Conservation (phyloP, 2,329 filamentous ascomycete species). For the Gnomoniopsis sp. region DNA sequence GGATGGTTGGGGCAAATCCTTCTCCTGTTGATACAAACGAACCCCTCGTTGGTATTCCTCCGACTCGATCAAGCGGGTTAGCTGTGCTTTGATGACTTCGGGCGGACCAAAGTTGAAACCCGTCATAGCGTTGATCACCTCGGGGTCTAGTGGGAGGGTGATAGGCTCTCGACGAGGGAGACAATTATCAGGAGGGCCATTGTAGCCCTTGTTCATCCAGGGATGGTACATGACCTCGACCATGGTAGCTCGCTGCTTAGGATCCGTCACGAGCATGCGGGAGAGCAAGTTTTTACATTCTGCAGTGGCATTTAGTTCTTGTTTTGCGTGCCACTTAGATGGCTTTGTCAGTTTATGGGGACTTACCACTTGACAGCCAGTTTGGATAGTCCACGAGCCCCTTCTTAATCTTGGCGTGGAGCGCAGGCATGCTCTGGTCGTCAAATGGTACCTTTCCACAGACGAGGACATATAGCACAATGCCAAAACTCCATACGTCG, state of each 20-base stretch:
- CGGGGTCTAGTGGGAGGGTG: slow-evolving; percentile 76
- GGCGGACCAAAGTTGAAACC: slow-evolving; percentile 94
- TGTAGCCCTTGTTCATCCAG: slow-evolving; percentile 94
- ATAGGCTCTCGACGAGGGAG: slow-evolving; percentile 80
- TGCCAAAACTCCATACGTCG: slow-evolving; percentile 98
- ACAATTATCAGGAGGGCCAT: slow-evolving; percentile 81
- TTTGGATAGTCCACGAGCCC: slow-evolving; percentile 92
- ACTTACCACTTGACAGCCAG: slow-evolving; percentile 83
- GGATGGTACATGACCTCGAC: slow-evolving; percentile 91
- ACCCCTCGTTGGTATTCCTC: slow-evolving; percentile 90
- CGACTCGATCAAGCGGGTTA: slow-evolving; percentile 84
- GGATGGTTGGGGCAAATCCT: slow-evolving; percentile 52
- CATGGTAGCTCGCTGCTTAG: slow-evolving; percentile 79
- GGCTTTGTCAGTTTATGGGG: neutral
- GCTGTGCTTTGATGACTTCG: slow-evolving; percentile 76
- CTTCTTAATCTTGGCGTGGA: slow-evolving; percentile 99
- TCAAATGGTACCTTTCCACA: slow-evolving; percentile 98
- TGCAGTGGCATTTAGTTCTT: slow-evolving; percentile 32
- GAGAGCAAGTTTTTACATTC: slow-evolving; percentile 93
- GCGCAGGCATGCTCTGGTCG: slow-evolving; percentile 96
- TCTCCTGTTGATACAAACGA: slow-evolving; percentile 66
- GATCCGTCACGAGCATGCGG: slow-evolving; percentile 93
- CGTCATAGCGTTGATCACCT: slow-evolving; percentile 89
- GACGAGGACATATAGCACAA: slow-evolving; percentile 93
- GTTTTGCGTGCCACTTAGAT: neutral